Evolutionary conservation across 164 flowering plant species (phyloP), one percentile per base, ranked within the genome.

Genomic region (Buxus sempervirens): DNA sequence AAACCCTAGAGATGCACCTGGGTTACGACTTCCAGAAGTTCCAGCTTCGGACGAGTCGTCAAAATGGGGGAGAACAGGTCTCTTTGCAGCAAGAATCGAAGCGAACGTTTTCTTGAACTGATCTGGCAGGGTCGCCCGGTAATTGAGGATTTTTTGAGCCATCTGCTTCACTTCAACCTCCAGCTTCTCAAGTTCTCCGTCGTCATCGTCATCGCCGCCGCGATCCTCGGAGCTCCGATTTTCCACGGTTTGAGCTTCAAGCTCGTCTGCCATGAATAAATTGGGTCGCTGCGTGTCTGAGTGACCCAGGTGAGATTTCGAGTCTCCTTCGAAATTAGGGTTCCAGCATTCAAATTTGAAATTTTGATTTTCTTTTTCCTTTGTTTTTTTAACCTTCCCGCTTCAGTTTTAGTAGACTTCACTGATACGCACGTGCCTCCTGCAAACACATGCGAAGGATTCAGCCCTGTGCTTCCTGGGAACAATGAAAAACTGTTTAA

Each of bases 41-140:
- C 79, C 82, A 32, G 80, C 72, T 6, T 67, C 78, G n/a, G 76
- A 63, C 9, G 51, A 76, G 22, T 59, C 12, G 7, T 63, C 68
- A 18, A 45, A 16, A 25, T 28, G 55, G 1, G 77, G 71, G 4
- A 79, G 21, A 68, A 72, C 41, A 53, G 90, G 86, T 69, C 85
- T 75, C 56, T 80, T 87, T 27, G 81, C 69, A 16, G 70, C 60
- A 15, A 84, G 81, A 24, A 81, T 9, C 0, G 87, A 77, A 54
- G 79, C 61, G 18, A 82, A 55, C 19, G 82, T 66, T 54, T 65
- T 54, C 75, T 71, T 81, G 57, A 88, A 73, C 69, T 78, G 80
- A 70, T 72, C 81, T n/a, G 85, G 86, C 0, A 88, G 72, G 0
- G 78, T 73, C 1, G 73, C 41, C 72, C 90, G 66, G 78, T 82